These are phyloP conservation scores for Penicillium maclennaniae DNA, from an alignment of 495 filamentous ascomycete genomes.

Conservation along the genomic window DNA sequence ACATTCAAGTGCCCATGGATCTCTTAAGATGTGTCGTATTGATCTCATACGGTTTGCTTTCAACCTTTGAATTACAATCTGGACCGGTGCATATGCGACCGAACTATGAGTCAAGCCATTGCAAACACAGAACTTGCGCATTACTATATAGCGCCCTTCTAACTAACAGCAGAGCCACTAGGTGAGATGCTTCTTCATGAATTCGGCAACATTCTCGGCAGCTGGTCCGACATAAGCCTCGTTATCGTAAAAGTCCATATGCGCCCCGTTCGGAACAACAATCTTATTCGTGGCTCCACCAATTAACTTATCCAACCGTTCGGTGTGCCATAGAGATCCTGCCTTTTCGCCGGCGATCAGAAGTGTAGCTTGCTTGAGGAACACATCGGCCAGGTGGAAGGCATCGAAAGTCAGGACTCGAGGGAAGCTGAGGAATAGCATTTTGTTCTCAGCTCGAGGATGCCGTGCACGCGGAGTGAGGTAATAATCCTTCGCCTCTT, in stretches of 20 bases:
- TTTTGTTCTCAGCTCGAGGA: slow-evolving; percentile 3
- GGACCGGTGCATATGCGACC: too few relatives aligned
- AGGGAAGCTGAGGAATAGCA: slow-evolving; percentile 4
- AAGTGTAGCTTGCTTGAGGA: slow-evolving; percentile 3
- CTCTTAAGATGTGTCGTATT: too few relatives aligned
- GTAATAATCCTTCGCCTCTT: slow-evolving; percentile 3
- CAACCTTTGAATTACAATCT: too few relatives aligned
- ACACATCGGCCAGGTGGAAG: slow-evolving; percentile 9
- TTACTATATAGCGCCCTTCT: too few relatives aligned
- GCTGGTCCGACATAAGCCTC: too few relatives aligned
- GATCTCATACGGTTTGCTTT: too few relatives aligned
- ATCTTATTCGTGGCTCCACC: slow-evolving; percentile 5
- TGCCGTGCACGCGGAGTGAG: too few relatives aligned
- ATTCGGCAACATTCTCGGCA: background rate
- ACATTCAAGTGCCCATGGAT: too few relatives aligned
- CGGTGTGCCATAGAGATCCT: slow-evolving; percentile 11
- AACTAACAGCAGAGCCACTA: too few relatives aligned
- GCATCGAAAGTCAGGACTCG: slow-evolving; percentile 7
- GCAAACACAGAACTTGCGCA: too few relatives aligned
- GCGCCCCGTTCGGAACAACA: slow-evolving; percentile 3
- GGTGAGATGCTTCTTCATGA: too few relatives aligned
- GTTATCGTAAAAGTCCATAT: slow-evolving; percentile 10
- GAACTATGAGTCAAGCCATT: too few relatives aligned
- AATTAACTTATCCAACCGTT: slow-evolving; percentile 6
- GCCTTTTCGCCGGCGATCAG: slow-evolving; percentile 9